Conservation (phyloP, 2,329 filamentous ascomycete species). For the Sordariomycetes sp. region DNA sequence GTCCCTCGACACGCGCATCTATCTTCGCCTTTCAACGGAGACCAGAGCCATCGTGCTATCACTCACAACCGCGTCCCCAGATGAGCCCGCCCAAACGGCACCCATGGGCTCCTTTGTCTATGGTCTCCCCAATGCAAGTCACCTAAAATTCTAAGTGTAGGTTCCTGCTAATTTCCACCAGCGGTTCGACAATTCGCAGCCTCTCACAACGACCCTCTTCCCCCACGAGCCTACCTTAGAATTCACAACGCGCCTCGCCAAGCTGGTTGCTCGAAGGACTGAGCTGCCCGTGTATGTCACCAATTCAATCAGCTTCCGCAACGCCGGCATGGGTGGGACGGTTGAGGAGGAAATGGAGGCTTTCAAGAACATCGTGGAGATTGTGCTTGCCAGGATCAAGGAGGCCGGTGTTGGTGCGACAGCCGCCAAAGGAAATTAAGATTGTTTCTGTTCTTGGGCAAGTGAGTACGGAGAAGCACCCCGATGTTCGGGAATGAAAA, state of each 20-base stretch:
- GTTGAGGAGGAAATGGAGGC: slow-evolving; percentile 94
- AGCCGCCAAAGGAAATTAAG: slow-evolving; percentile 3
- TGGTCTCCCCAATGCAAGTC: slow-evolving; percentile 74
- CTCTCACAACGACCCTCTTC: slow-evolving; percentile 73
- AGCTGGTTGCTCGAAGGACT: slow-evolving; percentile 66
- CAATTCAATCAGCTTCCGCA: slow-evolving; percentile 72
- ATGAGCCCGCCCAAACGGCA: slow-evolving; percentile 38
- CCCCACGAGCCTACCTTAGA: slow-evolving; percentile 68
- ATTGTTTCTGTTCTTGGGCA: too few relatives aligned
- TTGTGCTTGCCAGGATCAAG: slow-evolving; percentile 35
- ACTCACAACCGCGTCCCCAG: slow-evolving; percentile 47
- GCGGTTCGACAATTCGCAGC: slow-evolving; percentile 46
- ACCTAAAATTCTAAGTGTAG: neutral
- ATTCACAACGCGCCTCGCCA: slow-evolving; percentile 78
- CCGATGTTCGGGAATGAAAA: too few relatives aligned
- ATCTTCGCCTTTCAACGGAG: slow-evolving; percentile 49
- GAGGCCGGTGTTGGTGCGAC: slow-evolving; percentile 8
- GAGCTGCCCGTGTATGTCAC: slow-evolving; percentile 79
- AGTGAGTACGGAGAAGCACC: too few relatives aligned
- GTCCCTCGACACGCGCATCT: slow-evolving; percentile 51
- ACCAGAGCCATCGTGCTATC: slow-evolving; percentile 51
- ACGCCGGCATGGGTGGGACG: slow-evolving; percentile 65
- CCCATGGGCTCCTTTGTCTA: slow-evolving; percentile 87
- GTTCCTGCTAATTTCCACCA: slow-evolving; percentile 14
- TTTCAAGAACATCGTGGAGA: slow-evolving; percentile 64